Percentiles rank a stretch among this genome's conserved stretches.
phyloP scores from a whole-genome alignment of 441 rosid species.

The Gossypium trilobum region DNA sequence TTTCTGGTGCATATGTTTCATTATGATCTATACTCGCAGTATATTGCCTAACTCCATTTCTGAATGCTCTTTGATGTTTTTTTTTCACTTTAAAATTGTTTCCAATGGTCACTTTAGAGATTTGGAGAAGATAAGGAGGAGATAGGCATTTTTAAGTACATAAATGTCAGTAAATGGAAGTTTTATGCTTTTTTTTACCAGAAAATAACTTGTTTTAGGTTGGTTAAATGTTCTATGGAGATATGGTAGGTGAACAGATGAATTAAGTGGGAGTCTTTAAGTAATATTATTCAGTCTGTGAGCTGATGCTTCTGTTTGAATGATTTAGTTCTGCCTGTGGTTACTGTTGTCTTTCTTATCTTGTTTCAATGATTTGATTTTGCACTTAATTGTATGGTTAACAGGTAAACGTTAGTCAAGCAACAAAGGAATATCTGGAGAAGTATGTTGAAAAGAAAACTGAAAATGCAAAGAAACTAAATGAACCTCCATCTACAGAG shows the following conservation, averaged over 20 bases:
- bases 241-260: background rate
- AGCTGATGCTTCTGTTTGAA: slow-evolving; percentile 4
- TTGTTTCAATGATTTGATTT: slow-evolving; percentile 12
- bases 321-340: background rate
- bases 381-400: slow-evolving; percentile 14
- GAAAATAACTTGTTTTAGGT: background rate
- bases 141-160: background rate
- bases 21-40: background rate
- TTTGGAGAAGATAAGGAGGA: background rate
- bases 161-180: background rate
- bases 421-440: slow-evolving; percentile 75
- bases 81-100: background rate
- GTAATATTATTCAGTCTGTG: background rate
- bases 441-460: slow-evolving; percentile 73
- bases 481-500: slow-evolving; percentile 40
- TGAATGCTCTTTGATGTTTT: background rate
- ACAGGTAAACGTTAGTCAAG: slow-evolving; percentile 85
- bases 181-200: background rate
- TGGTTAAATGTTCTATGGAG: background rate
- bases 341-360: background rate
- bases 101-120: background rate
- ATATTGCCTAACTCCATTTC: background rate
- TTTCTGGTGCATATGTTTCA: background rate
- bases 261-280: background rate
- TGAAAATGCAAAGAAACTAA: slow-evolving; percentile 53